phyloP scores from a whole-genome alignment of 1,284 basidiomycete genomes.

The Heterobasidion parviporum region DNA sequence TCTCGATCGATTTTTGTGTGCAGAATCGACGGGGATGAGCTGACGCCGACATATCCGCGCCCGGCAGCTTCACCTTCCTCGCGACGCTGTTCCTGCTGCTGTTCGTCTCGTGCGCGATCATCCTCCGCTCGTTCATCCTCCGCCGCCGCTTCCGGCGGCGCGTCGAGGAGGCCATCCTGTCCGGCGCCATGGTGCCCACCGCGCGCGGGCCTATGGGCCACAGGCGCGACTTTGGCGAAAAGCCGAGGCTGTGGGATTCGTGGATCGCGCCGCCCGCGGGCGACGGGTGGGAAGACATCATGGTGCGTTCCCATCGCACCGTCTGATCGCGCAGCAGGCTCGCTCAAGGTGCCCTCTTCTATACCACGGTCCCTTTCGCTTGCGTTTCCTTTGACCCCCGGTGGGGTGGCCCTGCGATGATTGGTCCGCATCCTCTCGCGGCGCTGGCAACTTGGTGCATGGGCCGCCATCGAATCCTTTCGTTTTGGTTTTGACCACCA shows the following conservation, averaged over 20 bases:
- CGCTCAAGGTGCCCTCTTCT: not conserved
- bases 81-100: conserved; percentile 61
- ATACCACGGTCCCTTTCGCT: not conserved
- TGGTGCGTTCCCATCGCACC: conserved; percentile 26
- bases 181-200: conserved; percentile 27
- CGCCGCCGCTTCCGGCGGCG: conserved; percentile 48
- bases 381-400: too few species aligned
- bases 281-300: conserved; percentile 38
- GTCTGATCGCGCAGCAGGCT: not conserved
- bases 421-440: not conserved
- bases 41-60: conserved; percentile 8
- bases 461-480: not conserved
- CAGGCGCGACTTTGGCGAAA: conserved; percentile 35
- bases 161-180: conserved; percentile 34
- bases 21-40: not conserved
- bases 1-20: conserved; percentile 21
- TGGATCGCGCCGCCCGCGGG: conserved; percentile 29
- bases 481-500: not conserved
- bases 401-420: not conserved
- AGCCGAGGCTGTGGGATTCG: conserved; percentile 46
- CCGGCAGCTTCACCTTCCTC: conserved; percentile 55
- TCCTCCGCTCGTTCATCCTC: conserved; percentile 52
- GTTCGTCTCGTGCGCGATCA: conserved; percentile 53
- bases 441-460: not conserved
- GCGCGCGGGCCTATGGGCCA: conserved; percentile 17